Evolutionary conservation across 2,329 filamentous ascomycete species (phyloP).

Genomic region (Ampelomyces quisqualis): DNA sequence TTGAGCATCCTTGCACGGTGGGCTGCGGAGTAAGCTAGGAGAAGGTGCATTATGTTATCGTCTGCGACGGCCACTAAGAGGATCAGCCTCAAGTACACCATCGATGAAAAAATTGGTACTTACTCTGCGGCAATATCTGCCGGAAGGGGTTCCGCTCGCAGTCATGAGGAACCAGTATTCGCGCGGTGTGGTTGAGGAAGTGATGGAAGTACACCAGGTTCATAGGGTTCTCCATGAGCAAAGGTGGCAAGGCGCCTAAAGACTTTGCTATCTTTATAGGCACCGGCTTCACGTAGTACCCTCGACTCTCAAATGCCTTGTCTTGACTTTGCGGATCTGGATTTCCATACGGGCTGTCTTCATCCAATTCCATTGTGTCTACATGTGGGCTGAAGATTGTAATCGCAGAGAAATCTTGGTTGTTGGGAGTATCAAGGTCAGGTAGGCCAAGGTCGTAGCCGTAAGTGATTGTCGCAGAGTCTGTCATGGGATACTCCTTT

Average conservation of each 20-base stretch:
- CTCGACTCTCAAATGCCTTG: constrained; percentile 58
- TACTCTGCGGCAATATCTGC: constrained; percentile 62
- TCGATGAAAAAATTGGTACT: constrained; percentile 26
- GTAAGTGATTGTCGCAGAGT: constrained; percentile 53
- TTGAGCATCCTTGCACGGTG: constrained; percentile 74
- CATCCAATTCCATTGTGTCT: constrained; percentile 32
- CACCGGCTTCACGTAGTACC: constrained; percentile 71
- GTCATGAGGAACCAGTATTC: constrained; percentile 63
- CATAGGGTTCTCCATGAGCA: constrained; percentile 71
- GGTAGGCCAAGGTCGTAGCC: constrained; percentile 70
- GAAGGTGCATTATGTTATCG: constrained; percentile 70
- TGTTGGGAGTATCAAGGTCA: constrained; percentile 69
- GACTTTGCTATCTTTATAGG: constrained; percentile 62
- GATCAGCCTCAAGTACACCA: constrained; percentile 20
- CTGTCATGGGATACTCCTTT: constrained; percentile 34
- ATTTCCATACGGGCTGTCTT: constrained; percentile 40
- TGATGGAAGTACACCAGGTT: constrained; percentile 75
- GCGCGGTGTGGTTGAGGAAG: constrained; percentile 78
- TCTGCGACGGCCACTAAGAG: constrained; percentile 64
- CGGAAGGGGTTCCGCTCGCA: constrained; percentile 63
- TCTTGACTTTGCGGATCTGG: constrained; percentile 47
- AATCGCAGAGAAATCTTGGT: constrained; percentile 70
- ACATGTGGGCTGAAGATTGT: constrained; percentile 42
- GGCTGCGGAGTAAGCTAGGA: constrained; percentile 81
- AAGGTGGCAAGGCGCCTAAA: constrained; percentile 57